Evolutionary conservation across 108 stramenopile genomes (phyloP).

Genomic region (Epithemia pelagica): DNA sequence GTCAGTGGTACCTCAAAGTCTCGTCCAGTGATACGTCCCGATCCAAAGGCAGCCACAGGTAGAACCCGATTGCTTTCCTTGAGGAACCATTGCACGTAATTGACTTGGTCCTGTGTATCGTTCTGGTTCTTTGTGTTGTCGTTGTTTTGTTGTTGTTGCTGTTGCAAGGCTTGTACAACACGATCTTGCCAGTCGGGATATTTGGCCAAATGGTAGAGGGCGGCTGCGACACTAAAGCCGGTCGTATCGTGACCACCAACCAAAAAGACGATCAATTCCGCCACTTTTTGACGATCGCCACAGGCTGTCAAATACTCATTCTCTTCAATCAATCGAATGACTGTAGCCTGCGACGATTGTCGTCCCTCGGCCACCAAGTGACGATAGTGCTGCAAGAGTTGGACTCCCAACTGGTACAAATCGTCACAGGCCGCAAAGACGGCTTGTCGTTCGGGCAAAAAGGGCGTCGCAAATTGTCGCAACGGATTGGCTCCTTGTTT

Average conservation of each 20-base stretch:
- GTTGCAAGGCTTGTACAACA: conserved; percentile 24
- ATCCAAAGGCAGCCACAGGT: conserved; percentile 5
- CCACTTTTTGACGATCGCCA: conserved; percentile 28
- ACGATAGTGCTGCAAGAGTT: conserved; percentile 10
- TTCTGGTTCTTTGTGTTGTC: neutral
- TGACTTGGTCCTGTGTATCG: neutral
- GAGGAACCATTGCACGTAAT: neutral
- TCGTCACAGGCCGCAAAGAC: neutral
- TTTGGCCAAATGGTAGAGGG: conserved; percentile 31
- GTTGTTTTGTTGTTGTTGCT: neutral
- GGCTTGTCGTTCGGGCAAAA: neutral
- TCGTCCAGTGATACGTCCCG: neutral
- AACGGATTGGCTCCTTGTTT: conserved; percentile 20
- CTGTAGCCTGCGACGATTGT: conserved; percentile 9
- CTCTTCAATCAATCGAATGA: conserved; percentile 29
- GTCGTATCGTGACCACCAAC: conserved; percentile 45
- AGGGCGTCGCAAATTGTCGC: conserved; percentile 2
- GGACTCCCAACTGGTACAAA: neutral
- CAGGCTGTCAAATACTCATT: conserved; percentile 27
- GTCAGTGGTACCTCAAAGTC: neutral
- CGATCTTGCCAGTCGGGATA: conserved; percentile 19
- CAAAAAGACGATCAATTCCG: conserved; percentile 38
- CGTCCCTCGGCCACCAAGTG: neutral
- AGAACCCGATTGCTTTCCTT: conserved; percentile 1
- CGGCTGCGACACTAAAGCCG: conserved; percentile 34